Evolutionary conservation across 2,329 filamentous ascomycete genomes (phyloP), one percentile per base, ranked within the genome.

Genomic region (Verticillium isaacii): DNA sequence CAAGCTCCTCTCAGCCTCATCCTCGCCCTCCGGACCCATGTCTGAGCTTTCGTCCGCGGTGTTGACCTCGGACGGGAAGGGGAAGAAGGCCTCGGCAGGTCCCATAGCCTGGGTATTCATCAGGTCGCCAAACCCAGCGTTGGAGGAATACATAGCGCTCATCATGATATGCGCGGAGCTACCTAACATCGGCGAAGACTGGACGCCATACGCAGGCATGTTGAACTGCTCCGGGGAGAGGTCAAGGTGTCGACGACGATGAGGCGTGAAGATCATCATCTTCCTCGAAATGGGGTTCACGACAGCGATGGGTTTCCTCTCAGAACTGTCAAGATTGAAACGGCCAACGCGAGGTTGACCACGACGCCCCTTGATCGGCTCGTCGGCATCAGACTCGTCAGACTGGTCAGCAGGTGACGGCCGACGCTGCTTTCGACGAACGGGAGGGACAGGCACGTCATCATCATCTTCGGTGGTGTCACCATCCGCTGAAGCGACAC

Each of bases 161-260:
- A 93, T 87, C 90, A 93, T 93, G 66, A 93, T 82, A 63, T 92
- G 90, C 61, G 88, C 87, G 19, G 87, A 85, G 63, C 89, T 88
- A 71, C 82, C 86, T 64, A 89, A 76, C 69, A 90, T 85, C 17
- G 88, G 86, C 0, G 80, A 80, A 4, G 78, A 71, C 60, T 80
- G 73, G 17, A 69, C 34, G 41, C 77, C 69, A 60, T 77, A 70
- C 57, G 74, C 69, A n/a, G 77, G 69, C 60, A 83, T 71, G 61
- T 84, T 79, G 69, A 85, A 84, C 58, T 82, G 79, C 70, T 85
- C 83, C 0, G 83, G 82, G 0, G 82, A 84, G 25, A 85, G 71
- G 63, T 85, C 83, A 17, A 85, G 73, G 57, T 78, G 77, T 59
- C 78, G 77, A 56, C 76, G 75, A 41, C 76, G 77, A 59, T 82